Percentiles rank a stretch among this genome's conserved stretches.
These are phyloP conservation scores for Naumovozyma baii DNA, from an alignment of 805 yeast species.

Conservation along the genomic window DNA sequence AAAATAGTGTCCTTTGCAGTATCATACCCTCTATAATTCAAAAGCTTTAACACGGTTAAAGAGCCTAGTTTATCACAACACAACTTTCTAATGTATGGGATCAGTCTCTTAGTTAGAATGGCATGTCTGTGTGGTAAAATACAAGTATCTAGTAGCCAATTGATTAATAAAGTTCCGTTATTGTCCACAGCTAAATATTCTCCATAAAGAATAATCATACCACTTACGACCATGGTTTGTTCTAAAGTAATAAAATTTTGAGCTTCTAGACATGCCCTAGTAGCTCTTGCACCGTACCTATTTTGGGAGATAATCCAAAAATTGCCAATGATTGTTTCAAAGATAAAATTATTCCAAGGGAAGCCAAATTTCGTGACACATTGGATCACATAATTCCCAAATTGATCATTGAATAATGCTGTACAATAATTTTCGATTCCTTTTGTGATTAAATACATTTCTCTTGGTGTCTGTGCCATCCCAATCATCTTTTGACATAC, in stretches of 20 bases:
- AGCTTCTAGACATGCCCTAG: conserved; percentile 85
- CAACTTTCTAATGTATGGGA: conserved; percentile 51
- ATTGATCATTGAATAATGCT: conserved; percentile 85
- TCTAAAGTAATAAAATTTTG: conserved; percentile 50
- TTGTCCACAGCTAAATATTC: conserved; percentile 71
- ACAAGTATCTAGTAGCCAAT: conserved; percentile 91
- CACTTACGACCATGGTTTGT: conserved; percentile 63
- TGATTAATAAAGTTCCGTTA: conserved; percentile 80
- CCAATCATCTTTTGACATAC: conserved; percentile 93
- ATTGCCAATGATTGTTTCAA: conserved; percentile 68
- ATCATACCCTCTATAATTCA: conserved; percentile 58
- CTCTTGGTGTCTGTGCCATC: conserved; percentile 53
- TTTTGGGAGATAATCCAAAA: conserved; percentile 78
- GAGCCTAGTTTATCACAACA: conserved; percentile 80
- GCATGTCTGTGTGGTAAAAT: conserved; percentile 53
- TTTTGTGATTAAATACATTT: conserved; percentile 54
- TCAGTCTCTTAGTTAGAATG: conserved; percentile 51
- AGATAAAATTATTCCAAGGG: conserved; percentile 83
- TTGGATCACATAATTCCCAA: conserved; percentile 93
- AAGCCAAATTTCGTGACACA: conserved; percentile 84
- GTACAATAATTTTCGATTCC: conserved; percentile 74
- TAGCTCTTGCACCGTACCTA: conserved; percentile 91
- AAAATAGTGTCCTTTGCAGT: conserved; percentile 53
- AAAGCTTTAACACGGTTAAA: conserved; percentile 67
- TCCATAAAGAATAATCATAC: conserved; percentile 67